Conservation (phyloP, 441 rosid species). For the Populus tomentosa region DNA sequence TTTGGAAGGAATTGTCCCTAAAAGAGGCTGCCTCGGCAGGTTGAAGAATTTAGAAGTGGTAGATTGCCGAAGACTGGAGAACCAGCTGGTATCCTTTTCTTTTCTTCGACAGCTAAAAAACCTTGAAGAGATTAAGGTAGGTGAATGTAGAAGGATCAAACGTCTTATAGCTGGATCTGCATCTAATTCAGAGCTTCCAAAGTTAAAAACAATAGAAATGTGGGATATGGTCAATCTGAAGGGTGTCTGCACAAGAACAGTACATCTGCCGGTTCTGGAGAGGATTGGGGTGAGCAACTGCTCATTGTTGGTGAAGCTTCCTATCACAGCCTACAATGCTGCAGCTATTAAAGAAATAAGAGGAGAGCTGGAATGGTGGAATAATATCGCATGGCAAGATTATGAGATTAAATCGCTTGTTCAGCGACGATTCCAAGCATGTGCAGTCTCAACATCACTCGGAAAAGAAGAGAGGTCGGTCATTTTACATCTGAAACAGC, state of each 20-base stretch:
- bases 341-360: slow-evolving; percentile 16
- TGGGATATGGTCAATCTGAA: slow-evolving; percentile 13
- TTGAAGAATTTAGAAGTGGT: slow-evolving; percentile 25
- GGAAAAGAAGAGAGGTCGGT: not conserved
- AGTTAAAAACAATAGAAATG: slow-evolving; percentile 13
- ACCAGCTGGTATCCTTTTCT: slow-evolving; percentile 21
- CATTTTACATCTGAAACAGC: not conserved
- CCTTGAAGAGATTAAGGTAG: slow-evolving; percentile 30
- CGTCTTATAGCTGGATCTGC: slow-evolving; percentile 14
- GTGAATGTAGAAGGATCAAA: slow-evolving; percentile 21
- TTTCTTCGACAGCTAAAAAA: slow-evolving; percentile 24
- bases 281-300: slow-evolving; percentile 25
- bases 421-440: not conserved
- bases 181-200: slow-evolving; percentile 4
- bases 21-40: slow-evolving; percentile 22
- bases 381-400: slow-evolving; percentile 5
- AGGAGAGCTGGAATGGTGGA: slow-evolving; percentile 22
- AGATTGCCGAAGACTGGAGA: slow-evolving; percentile 24
- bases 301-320: slow-evolving; percentile 18
- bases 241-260: slow-evolving; percentile 11
- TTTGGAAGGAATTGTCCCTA: slow-evolving; percentile 23
- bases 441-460: not conserved
- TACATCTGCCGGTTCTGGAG: slow-evolving; percentile 9
- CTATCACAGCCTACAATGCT: slow-evolving; percentile 10
- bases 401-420: slow-evolving; percentile 3